phyloP scores from a whole-genome alignment of 768 basidiomycete genomes.

The Tephrocybe sp. region DNA sequence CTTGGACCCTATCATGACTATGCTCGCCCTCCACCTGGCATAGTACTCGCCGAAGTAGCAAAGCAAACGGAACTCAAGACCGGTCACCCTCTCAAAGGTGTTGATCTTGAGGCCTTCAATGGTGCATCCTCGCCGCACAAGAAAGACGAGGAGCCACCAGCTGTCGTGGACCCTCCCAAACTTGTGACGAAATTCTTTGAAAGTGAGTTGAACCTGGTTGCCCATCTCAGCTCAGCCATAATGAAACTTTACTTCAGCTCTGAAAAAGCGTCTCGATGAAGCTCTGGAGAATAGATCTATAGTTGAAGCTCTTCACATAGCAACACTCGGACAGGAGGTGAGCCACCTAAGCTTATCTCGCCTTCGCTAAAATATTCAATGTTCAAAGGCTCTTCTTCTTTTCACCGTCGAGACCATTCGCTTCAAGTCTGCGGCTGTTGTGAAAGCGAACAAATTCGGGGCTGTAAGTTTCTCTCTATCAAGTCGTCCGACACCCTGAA shows the following conservation, averaged over 20 bases:
- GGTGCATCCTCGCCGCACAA: constrained; percentile 46
- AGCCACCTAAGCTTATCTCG: background rate
- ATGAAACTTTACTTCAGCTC: constrained; percentile 34
- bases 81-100: constrained; percentile 62
- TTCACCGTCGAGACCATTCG: constrained; percentile 67
- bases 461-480: constrained; percentile 42
- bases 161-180: constrained; percentile 60
- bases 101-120: constrained; percentile 47
- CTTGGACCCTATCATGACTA: constrained; percentile 74
- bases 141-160: constrained; percentile 71
- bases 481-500: background rate
- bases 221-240: background rate
- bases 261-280: constrained; percentile 50
- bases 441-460: constrained; percentile 73
- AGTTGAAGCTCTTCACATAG: constrained; percentile 66
- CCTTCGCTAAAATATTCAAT: constrained; percentile 4
- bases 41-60: constrained; percentile 72
- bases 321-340: constrained; percentile 75
- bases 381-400: constrained; percentile 65
- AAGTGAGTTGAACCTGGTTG: constrained; percentile 31
- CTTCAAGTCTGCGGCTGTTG: constrained; percentile 67
- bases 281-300: constrained; percentile 40
- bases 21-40: constrained; percentile 64
- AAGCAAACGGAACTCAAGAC: constrained; percentile 71
- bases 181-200: constrained; percentile 60